Percentiles rank a stretch among this genome's conserved stretches.
Evolutionary conservation across 352 stramenopile genomes (phyloP).

Genomic region (Pythium sp.): DNA sequence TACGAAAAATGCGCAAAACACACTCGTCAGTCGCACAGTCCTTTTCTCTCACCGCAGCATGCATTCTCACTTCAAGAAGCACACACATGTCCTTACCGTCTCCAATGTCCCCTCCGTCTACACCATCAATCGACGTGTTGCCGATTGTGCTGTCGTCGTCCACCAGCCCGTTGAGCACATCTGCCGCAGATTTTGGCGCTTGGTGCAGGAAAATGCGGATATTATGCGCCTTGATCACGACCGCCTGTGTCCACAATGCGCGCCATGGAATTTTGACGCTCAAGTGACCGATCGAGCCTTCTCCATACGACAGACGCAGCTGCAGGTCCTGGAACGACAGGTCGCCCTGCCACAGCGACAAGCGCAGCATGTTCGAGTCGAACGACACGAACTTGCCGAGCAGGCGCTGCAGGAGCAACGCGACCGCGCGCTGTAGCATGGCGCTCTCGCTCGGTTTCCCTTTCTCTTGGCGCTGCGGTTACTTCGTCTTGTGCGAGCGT

Average conservation of each 20-base stretch:
- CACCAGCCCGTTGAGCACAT: slow-evolving; percentile 15
- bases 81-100: slow-evolving; percentile 24
- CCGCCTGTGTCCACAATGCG: slow-evolving; percentile 76
- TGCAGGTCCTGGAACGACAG: slow-evolving; percentile 81
- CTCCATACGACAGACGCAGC: slow-evolving; percentile 74
- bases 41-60: not conserved
- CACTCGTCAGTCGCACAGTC: not conserved
- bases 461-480: not conserved
- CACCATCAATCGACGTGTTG: slow-evolving; percentile 18
- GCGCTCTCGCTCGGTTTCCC: not conserved
- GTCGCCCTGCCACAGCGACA: slow-evolving; percentile 86
- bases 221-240: slow-evolving; percentile 70
- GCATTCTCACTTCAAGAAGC: not conserved
- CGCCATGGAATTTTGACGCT: slow-evolving; percentile 86
- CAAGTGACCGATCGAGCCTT: slow-evolving; percentile 71
- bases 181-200: slow-evolving; percentile 27
- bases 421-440: slow-evolving; percentile 83
- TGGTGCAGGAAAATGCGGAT: slow-evolving; percentile 76
- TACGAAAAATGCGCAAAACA: not conserved
- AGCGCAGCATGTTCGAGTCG: slow-evolving; percentile 77
- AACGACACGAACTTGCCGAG: slow-evolving; percentile 89
- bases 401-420: slow-evolving; percentile 81
- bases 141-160: slow-evolving; percentile 21
- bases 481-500: not conserved
- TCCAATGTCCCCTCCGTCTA: slow-evolving; percentile 30